phyloP scores from a whole-genome alignment of 2,329 filamentous ascomycete species.

The Stachybotrys echinatus region DNA sequence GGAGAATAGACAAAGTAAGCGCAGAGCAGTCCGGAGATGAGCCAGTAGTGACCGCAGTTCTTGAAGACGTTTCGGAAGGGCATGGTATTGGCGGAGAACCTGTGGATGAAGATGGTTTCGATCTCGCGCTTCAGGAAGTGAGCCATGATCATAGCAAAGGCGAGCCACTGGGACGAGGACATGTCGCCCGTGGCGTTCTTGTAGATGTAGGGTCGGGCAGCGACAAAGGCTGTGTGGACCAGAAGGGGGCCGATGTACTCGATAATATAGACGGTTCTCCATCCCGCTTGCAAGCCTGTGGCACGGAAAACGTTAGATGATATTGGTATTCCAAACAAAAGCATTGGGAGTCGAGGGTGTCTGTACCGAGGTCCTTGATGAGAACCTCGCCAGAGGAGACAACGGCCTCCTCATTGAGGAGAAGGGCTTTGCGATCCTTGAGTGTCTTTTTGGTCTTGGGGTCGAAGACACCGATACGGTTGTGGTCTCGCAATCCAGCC shows the following conservation, averaged over 20 bases:
- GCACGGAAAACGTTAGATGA: conserved; percentile 2
- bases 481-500: conserved; percentile 48
- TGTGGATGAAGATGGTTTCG: conserved; percentile 91
- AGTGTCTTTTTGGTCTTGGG: conserved; percentile 56
- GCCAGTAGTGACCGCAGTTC: conserved; percentile 94
- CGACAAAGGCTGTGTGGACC: conserved; percentile 73
- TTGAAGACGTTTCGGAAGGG: conserved; percentile 86
- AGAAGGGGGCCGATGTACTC: conserved; percentile 91
- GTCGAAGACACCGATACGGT: conserved; percentile 59
- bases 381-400: conserved; percentile 55
- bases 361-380: conserved; percentile 87
- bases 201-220: conserved; percentile 62
- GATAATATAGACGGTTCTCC: conserved; percentile 90
- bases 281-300: conserved; percentile 79
- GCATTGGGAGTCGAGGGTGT: background rate
- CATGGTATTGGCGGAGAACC: conserved; percentile 94
- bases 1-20: conserved; percentile 84
- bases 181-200: conserved; percentile 40
- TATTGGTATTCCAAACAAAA: background rate
- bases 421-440: conserved; percentile 53
- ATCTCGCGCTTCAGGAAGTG: conserved; percentile 96
- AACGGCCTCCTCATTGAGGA: conserved; percentile 44
- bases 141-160: conserved; percentile 66
- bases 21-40: conserved; percentile 71
- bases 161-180: conserved; percentile 65